These are phyloP conservation scores for Paecilomyces dactylethromorphus DNA, from an alignment of 2,329 filamentous ascomycete genomes.

Conservation along the genomic window DNA sequence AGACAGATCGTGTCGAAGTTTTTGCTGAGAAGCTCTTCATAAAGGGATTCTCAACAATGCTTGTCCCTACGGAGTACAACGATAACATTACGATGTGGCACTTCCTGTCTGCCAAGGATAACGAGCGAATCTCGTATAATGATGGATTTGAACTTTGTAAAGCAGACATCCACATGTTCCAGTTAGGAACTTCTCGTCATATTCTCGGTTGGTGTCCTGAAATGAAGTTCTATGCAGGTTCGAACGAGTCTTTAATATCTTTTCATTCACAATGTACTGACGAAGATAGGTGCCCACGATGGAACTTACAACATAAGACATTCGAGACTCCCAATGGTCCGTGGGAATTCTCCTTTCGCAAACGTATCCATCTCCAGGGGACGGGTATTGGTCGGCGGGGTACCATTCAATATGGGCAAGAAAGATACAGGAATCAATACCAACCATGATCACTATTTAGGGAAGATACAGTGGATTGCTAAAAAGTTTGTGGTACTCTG, in stretches of 20 bases:
- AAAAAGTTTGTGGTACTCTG: slow-evolving; percentile 18
- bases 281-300: slow-evolving; percentile 13
- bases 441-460: slow-evolving; percentile 15
- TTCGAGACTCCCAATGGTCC: no score
- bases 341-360: no score
- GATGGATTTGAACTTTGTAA: slow-evolving; percentile 4
- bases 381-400: no score
- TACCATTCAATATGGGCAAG: no score
- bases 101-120: slow-evolving; percentile 12
- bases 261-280: no score
- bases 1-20: slow-evolving; percentile 15
- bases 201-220: slow-evolving; percentile 28
- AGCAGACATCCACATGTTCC: no score
- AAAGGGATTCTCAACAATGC: slow-evolving; percentile 30
- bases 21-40: no score
- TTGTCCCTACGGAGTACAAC: slow-evolving; percentile 16
- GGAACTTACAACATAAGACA: no score
- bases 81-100: slow-evolving; percentile 26
- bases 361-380: no score
- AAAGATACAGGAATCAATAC: no score
- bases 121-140: slow-evolving; percentile 20
- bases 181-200: slow-evolving; percentile 15
- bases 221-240: slow-evolving; percentile 10
- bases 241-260: no score
- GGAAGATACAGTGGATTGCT: slow-evolving; percentile 20